Evolutionary conservation across 2,329 filamentous ascomycete genomes (phyloP), one percentile per base, ranked within the genome.

Genomic region (Pseudocercospora pini-densiflorae): DNA sequence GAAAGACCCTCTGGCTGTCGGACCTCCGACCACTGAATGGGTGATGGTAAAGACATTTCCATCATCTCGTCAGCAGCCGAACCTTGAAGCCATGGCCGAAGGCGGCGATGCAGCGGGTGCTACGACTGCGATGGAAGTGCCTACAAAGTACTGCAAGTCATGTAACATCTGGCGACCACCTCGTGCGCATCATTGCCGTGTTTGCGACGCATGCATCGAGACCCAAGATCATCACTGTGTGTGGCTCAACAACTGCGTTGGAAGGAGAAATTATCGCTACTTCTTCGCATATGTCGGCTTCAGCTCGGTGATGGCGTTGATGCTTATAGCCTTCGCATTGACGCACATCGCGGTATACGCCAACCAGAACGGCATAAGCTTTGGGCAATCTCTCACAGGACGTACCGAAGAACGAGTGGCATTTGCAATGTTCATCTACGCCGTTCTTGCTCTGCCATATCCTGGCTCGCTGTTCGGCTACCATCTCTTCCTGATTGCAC

Each of bases 211-310:
- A 79, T 99, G 95, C 78, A 88, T 99, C 67, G 95, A 99, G 79
- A 97, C 93, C 0, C 93, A 97, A 72, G 95, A 99, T 76, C 95
- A 99, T 76, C 95, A 99, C 80, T 99, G 95, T 76, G 94, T 98
- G 16, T 99, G 95, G 95, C 87, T 99, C 70, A 99, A 99, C 81
- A 99, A 99, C 79, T 99, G 95, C 74, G 91, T 99, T 59, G 95
- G 95, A 51, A 90, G 94, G 71, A 92, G 95, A 74, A 99, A 99
- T 81, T 99, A 99, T 81, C 92, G 95, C 70, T 98, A 94, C 79
- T 99, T 99, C 80, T 97, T 98, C 78, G 87, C 91, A 10, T 99
- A 97, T 79, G 89, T 99, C 70, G 88, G 88, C 62, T 89, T 90
- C 14, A 89, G 88, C n/a, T 93, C 92, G 0, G 71, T 97, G 36